phyloP scores from a whole-genome alignment of 345 rosid genomes.

The Moricandia arvensis region DNA sequence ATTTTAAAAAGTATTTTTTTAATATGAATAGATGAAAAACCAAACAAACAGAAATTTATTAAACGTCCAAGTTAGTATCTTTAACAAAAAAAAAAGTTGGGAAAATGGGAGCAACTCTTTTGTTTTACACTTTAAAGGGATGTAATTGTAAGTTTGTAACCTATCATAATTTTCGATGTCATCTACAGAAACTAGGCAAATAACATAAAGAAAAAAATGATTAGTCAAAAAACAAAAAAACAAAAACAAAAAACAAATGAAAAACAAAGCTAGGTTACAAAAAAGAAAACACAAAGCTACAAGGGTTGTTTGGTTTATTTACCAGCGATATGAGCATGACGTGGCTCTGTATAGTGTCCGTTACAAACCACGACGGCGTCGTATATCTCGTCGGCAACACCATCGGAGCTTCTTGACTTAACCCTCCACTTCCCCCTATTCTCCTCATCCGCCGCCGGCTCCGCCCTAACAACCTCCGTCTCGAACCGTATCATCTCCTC shows the following conservation, averaged over 20 bases:
- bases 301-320: constrained; percentile 7
- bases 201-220: not conserved
- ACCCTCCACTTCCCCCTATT: constrained; percentile 55
- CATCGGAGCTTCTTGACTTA: constrained; percentile 35
- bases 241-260: no score
- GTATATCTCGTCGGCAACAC: constrained; percentile 41
- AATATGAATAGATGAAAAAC: not conserved
- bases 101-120: no score
- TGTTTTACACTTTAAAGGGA: no score
- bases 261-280: no score
- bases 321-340: constrained; percentile 67
- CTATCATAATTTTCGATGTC: not conserved
- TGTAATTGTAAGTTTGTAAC: not conserved
- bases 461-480: constrained; percentile 53
- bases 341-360: constrained; percentile 76
- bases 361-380: constrained; percentile 77
- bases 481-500: constrained; percentile 66
- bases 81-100: no score
- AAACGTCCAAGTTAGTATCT: not conserved
- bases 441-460: constrained; percentile 27
- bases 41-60: not conserved
- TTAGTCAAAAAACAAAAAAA: no score
- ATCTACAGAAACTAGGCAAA: not conserved
- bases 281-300: constrained; percentile 2
- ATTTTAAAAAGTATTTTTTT: not conserved